A percentile compares a stretch with the other conserved stretches of the same genome.
phyloP scores from a whole-genome alignment of 164 flowering plant species.

The Pachysandra terminalis region DNA sequence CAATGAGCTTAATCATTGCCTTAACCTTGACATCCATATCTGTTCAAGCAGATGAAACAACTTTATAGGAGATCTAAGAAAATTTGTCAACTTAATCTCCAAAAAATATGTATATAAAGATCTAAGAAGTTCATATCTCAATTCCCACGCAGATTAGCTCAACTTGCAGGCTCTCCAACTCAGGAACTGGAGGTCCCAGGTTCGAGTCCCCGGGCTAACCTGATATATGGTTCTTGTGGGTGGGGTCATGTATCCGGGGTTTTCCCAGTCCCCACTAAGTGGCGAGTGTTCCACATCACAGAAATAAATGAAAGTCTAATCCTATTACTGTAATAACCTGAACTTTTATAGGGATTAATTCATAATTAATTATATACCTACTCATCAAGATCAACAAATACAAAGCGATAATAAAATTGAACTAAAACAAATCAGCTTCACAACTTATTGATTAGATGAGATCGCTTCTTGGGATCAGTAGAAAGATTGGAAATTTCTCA shows the following conservation, averaged over 20 bases:
- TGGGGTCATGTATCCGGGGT: no score
- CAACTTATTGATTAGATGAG: no score
- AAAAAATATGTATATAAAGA: neutral
- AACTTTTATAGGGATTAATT: conserved; percentile 1
- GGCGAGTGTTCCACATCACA: conserved; percentile 5
- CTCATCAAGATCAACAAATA: conserved; percentile 13
- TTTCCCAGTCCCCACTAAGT: conserved; percentile 1
- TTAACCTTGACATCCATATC: conserved; percentile 90
- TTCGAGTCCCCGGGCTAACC: no score
- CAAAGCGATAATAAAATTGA: neutral
- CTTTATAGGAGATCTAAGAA: neutral
- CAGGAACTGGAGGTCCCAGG: no score
- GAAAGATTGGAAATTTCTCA: neutral
- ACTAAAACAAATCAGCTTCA: neutral
- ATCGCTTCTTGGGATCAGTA: neutral
- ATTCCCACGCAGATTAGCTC: neutral
- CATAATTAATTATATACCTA: conserved; percentile 12
- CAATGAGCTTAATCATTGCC: conserved; percentile 92
- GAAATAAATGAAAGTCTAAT: neutral
- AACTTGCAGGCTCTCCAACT: no score
- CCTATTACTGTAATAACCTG: no score
- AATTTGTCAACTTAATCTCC: neutral
- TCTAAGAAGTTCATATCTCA: neutral
- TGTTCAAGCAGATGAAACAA: conserved; percentile 24
- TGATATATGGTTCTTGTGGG: no score